phyloP scores from a whole-genome alignment of 192 early-diverging fungal genomes.

The Paraglomus brasilianum region DNA sequence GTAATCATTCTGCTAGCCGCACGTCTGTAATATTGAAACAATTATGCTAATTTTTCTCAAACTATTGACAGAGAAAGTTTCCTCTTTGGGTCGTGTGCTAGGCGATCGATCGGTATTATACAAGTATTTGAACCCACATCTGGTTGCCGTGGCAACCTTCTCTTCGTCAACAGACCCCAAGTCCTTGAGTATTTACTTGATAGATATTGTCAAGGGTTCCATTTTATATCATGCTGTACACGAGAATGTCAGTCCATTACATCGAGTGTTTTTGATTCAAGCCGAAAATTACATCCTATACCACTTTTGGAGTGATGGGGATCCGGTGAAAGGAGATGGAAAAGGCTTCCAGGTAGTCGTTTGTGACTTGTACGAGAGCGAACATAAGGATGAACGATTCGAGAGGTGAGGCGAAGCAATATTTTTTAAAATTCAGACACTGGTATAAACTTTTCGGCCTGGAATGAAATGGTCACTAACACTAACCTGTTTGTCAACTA shows the following conservation, averaged over 20 bases:
- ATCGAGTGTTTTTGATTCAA: conserved; percentile 68
- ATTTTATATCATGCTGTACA: conserved; percentile 74
- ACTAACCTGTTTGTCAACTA: conserved; percentile 32
- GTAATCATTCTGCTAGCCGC: conserved; percentile 16
- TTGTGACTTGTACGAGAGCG: conserved; percentile 87
- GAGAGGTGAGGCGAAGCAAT: conserved; percentile 53
- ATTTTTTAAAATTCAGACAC: conserved; percentile 1
- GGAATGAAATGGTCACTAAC: neutral
- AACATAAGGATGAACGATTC: conserved; percentile 63
- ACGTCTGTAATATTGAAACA: conserved; percentile 1
- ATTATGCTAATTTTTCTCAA: neutral
- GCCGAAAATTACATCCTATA: conserved; percentile 89
- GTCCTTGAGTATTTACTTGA: conserved; percentile 68
- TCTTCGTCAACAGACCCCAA: conserved; percentile 33
- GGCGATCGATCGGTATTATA: conserved; percentile 96
- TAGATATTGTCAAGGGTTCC: conserved; percentile 87
- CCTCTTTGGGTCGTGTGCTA: conserved; percentile 89
- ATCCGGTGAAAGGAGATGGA: conserved; percentile 35
- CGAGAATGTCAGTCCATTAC: conserved; percentile 50
- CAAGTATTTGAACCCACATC: conserved; percentile 97
- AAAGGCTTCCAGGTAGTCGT: conserved; percentile 80
- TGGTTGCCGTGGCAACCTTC: conserved; percentile 72
- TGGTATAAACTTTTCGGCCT: neutral
- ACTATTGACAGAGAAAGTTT: conserved; percentile 56
- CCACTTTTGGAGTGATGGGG: conserved; percentile 84